These are phyloP conservation scores for Smittium culicis DNA, from an alignment of 371 early-diverging fungal species.

Conservation along the genomic window DNA sequence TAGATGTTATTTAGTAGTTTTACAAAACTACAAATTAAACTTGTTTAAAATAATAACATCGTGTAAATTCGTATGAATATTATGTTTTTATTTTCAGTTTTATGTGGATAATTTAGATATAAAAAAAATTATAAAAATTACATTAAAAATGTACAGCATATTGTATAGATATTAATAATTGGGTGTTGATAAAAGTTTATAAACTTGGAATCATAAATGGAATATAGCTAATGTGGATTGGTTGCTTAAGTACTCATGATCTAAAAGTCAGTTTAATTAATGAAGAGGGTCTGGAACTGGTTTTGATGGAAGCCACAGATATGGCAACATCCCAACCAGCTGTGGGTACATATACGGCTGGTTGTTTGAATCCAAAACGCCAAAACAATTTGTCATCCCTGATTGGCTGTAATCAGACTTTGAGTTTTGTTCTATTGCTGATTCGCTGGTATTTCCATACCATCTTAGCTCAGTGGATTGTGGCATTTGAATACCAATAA, in stretches of 20 bases:
- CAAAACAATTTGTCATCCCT: constrained; percentile 52
- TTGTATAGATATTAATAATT: no score
- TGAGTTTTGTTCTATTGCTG: constrained; percentile 26
- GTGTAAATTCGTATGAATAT: no score
- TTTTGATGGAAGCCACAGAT: constrained; percentile 53
- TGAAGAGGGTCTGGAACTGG: no score
- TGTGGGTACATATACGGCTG: constrained; percentile 59
- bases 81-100: no score
- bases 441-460: constrained; percentile 23
- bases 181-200: not conserved
- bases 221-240: not conserved
- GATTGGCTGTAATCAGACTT: constrained; percentile 50
- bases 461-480: constrained; percentile 23
- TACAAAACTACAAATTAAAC: no score
- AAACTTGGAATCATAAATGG: not conserved
- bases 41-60: no score
- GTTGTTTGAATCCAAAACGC: constrained; percentile 59
- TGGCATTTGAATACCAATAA: not conserved
- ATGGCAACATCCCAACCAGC: constrained; percentile 49
- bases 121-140: not conserved
- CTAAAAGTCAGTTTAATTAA: no score
- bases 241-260: not conserved
- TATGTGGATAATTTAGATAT: not conserved
- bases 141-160: not conserved
- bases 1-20: no score